Conservation (phyloP, 176 grass and related monocot species). For the Paspalum vaginatum region DNA sequence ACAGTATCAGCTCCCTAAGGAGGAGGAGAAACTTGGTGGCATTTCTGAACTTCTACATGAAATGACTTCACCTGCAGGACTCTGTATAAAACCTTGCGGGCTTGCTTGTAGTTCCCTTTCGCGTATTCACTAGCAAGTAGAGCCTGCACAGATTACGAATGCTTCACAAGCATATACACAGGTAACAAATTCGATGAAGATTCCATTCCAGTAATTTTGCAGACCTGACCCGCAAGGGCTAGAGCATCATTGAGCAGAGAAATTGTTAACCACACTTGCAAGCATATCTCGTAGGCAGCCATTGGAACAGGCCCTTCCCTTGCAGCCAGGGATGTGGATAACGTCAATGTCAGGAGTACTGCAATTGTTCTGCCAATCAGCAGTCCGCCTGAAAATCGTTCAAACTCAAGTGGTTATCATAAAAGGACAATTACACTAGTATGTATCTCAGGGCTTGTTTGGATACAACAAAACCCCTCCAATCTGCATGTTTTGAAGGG, state of each 20-base stretch:
- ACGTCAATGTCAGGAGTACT: constrained; percentile 67
- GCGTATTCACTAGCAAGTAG: constrained; percentile 85
- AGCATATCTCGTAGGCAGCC: constrained; percentile 87
- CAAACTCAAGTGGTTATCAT: constrained; percentile 21
- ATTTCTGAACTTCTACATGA: neutral
- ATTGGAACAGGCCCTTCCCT: constrained; percentile 88
- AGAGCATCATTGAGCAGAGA: constrained; percentile 91
- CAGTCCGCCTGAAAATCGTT: constrained; percentile 62
- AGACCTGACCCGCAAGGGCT: constrained; percentile 94
- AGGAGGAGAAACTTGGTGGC: neutral
- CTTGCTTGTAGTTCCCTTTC: constrained; percentile 69
- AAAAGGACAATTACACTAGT: constrained; percentile 7
- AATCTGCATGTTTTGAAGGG: too few relatives aligned
- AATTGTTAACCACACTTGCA: constrained; percentile 88
- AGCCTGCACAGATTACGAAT: constrained; percentile 50
- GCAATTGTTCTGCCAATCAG: constrained; percentile 84
- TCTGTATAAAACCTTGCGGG: constrained; percentile 69
- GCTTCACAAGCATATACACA: constrained; percentile 33
- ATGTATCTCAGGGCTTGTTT: neutral
- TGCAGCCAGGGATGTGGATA: constrained; percentile 79
- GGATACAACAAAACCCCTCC: too few relatives aligned
- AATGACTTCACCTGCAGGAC: constrained; percentile 63
- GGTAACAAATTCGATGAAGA: neutral
- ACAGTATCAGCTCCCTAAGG: neutral
- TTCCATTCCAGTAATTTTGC: constrained; percentile 1